Percentiles rank a stretch among this genome's conserved stretches.
These are phyloP conservation scores for Sclerotinia trifoliorum DNA, from an alignment of 2,329 filamentous ascomycete species.

Conservation along the genomic window DNA sequence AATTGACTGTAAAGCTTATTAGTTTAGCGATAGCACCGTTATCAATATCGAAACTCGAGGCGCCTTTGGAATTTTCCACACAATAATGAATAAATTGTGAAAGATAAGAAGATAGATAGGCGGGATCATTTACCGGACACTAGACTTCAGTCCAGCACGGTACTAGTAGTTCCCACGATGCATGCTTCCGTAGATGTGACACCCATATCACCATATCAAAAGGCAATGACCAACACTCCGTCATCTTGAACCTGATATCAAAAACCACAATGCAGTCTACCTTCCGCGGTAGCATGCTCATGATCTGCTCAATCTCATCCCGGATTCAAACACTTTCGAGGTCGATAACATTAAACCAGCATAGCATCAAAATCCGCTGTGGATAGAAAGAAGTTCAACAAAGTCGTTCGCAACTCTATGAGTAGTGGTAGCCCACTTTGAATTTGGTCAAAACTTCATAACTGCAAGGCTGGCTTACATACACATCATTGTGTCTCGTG, in stretches of 20 bases:
- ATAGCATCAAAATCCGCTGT: neutral
- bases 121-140: neutral
- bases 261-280: neutral
- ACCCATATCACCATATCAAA: neutral
- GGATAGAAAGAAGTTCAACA: neutral
- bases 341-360: neutral
- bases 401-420: neutral
- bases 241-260: neutral
- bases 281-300: neutral
- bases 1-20: neutral
- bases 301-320: neutral
- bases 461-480: neutral
- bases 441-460: neutral
- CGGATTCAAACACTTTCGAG: neutral
- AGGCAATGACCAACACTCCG: neutral
- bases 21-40: neutral
- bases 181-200: neutral
- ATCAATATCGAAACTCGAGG: neutral
- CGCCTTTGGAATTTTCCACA: neutral
- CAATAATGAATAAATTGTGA: neutral
- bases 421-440: neutral
- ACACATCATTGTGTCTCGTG: neutral
- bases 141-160: neutral
- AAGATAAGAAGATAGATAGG: neutral
- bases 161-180: neutral